These are phyloP conservation scores for Sphaerulina populicola DNA, from an alignment of 2,329 filamentous ascomycete genomes.

Conservation along the genomic window DNA sequence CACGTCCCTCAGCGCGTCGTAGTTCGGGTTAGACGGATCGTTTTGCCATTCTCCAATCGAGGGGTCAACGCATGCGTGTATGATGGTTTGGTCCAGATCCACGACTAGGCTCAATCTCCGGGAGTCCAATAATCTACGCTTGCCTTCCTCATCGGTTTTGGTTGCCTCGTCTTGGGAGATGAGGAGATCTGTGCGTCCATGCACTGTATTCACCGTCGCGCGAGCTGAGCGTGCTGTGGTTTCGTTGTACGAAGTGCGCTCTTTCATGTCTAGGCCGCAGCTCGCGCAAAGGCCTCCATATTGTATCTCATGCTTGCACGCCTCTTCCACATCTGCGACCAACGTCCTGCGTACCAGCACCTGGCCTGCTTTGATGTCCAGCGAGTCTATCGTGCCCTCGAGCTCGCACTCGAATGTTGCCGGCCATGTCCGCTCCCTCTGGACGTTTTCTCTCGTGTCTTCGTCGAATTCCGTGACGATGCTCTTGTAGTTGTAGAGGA, in stretches of 20 bases:
- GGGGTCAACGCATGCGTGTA: conserved; percentile 93
- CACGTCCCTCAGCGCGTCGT: conserved; percentile 83
- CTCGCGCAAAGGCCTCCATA: conserved; percentile 83
- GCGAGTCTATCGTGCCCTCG: conserved; percentile 69
- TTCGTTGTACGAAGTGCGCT: conserved; percentile 67
- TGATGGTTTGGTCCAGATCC: conserved; percentile 96
- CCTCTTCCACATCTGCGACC: conserved; percentile 74
- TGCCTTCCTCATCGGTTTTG: conserved; percentile 75
- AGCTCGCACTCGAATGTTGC: conserved; percentile 74
- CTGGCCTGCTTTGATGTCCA: conserved; percentile 62
- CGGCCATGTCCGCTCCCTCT: conserved; percentile 61
- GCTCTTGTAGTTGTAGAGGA: conserved; percentile 81
- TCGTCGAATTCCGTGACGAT: conserved; percentile 58
- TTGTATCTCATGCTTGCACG: conserved; percentile 83
- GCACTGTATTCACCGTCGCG: conserved; percentile 88
- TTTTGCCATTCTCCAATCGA: conserved; percentile 93
- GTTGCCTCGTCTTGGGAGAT: conserved; percentile 76
- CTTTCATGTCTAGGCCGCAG: conserved; percentile 94
- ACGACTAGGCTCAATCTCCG: conserved; percentile 89
- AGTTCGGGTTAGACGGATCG: conserved; percentile 80
- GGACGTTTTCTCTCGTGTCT: conserved; percentile 56
- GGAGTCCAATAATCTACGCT: conserved; percentile 68
- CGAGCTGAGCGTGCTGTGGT: conserved; percentile 70
- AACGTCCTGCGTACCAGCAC: conserved; percentile 49
- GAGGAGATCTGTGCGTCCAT: conserved; percentile 78